Conservation (phyloP, 78 protist species). For the Dictyostelium intermedium region DNA sequence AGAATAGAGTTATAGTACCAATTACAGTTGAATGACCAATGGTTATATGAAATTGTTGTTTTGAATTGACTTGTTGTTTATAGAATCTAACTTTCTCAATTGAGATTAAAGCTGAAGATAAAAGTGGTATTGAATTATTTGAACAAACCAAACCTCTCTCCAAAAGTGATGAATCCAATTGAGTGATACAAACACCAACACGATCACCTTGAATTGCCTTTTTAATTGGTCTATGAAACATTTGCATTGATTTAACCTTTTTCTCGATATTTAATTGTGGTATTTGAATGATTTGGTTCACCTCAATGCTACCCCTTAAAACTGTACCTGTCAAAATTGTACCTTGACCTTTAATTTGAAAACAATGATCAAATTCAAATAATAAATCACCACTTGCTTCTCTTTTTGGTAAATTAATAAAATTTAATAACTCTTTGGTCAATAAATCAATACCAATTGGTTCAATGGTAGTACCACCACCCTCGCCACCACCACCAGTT, state of each 20-base stretch:
- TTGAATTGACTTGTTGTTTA: constrained; percentile 48
- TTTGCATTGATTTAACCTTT: constrained; percentile 96
- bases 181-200: constrained; percentile 93
- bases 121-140: constrained; percentile 33
- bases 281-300: constrained; percentile 83
- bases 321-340: constrained; percentile 97
- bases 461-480: neutral
- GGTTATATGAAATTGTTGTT: constrained; percentile 91
- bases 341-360: constrained; percentile 96
- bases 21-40: constrained; percentile 96
- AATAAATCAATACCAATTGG: constrained; percentile 46
- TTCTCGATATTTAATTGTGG: constrained; percentile 63
- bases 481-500: neutral
- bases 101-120: constrained; percentile 27
- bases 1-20: constrained; percentile 83
- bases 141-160: constrained; percentile 92
- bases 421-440: neutral
- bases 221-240: constrained; percentile 91
- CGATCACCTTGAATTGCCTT: constrained; percentile 90
- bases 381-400: constrained; percentile 71
- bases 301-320: constrained; percentile 83
- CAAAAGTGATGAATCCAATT: constrained; percentile 86
- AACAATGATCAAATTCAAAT: constrained; percentile 98
- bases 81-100: constrained; percentile 84
- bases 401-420: constrained; percentile 12